Percentiles rank a stretch among this genome's conserved stretches.
Evolutionary conservation across 2,329 filamentous ascomycete genomes (phyloP).

Genomic region (Fusarium virguliforme): DNA sequence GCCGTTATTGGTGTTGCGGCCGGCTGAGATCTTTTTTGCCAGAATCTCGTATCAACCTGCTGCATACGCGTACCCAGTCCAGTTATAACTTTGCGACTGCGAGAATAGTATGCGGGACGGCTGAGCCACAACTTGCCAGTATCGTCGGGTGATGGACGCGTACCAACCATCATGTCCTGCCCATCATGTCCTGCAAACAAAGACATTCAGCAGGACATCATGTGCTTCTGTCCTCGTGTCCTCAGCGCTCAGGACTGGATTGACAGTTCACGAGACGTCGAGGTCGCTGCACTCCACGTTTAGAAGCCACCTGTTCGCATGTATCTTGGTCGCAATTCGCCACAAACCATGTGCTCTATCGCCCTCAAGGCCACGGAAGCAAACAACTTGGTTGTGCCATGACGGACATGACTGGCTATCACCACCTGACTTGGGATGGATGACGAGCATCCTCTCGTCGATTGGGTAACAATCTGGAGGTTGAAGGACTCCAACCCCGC

Average conservation of each 20-base stretch:
- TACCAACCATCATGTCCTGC: neutral
- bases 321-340: conserved; percentile 1
- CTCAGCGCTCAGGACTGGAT: conserved; percentile 7
- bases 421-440: conserved; percentile 35
- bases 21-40: conserved; percentile 2
- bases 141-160: neutral
- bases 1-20: neutral
- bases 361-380: conserved; percentile 13
- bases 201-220: conserved; percentile 22
- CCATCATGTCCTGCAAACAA: conserved; percentile 3
- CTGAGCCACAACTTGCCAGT: conserved; percentile 26
- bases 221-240: conserved; percentile 34
- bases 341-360: conserved; percentile 4
- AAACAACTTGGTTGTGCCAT: conserved; percentile 9
- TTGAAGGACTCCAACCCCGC: conserved; percentile 27
- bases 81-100: conserved; percentile 7
- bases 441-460: conserved; percentile 35
- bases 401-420: conserved; percentile 9
- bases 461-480: conserved; percentile 35
- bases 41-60: conserved; percentile 14
- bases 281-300: conserved; percentile 19
- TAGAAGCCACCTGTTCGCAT: conserved; percentile 8
- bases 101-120: neutral
- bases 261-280: conserved; percentile 32
- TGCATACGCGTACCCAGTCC: conserved; percentile 13